Base-by-base conservation (phyloP, 1,284 basidiomycete genomes). In the Grifola frondosa region DNA sequence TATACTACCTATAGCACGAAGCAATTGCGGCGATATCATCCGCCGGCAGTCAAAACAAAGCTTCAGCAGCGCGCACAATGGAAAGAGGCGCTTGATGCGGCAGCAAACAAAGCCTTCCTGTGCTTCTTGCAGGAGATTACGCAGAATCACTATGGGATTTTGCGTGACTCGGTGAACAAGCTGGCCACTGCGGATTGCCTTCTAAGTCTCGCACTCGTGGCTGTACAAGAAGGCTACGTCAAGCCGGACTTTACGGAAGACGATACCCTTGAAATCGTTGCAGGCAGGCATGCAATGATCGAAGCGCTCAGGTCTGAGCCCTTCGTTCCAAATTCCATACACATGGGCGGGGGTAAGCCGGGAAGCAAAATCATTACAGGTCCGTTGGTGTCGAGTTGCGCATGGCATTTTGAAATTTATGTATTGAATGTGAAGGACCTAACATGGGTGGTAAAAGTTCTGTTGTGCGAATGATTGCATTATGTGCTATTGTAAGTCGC, bases 391-490 rank as follows among this genome's bases (percentile, higher is more conserved):
- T 21, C 13, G 8, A 33, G 21, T 20, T 19, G 8, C 24, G 8
- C 8, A 15, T 11, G 5, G 2, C 9, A n/a, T 15, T 5, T 1
- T 21, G 2, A 7, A 1, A 32, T 12, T 8, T n/a, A 24, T 39
- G 13, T 38, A 12, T 4, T 3, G 19, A 4, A 7, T 12, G 5
- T 17, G 8, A 20, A 45, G 43, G 43, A 10, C 51, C 90, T 26
- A 88, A 89, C 55, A 88, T 89, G 87, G 88, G 87, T 50, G 76
- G 85, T 21, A 93, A 93, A 64, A 89, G 86, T 46, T 89, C 84
- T 25, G 75, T 71, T 22, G 86, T 89, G 19, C 69, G 83, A 39
- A 88, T 88, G 83, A 73, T 85, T 16, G 87, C 86, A 8, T 69
- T 90, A 28, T 80, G 89, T 44, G 74, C 74, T 1, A 77, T 90